phyloP scores from a whole-genome alignment of 1,284 basidiomycete genomes.

The Cutaneotrichosporon daszewskae region DNA sequence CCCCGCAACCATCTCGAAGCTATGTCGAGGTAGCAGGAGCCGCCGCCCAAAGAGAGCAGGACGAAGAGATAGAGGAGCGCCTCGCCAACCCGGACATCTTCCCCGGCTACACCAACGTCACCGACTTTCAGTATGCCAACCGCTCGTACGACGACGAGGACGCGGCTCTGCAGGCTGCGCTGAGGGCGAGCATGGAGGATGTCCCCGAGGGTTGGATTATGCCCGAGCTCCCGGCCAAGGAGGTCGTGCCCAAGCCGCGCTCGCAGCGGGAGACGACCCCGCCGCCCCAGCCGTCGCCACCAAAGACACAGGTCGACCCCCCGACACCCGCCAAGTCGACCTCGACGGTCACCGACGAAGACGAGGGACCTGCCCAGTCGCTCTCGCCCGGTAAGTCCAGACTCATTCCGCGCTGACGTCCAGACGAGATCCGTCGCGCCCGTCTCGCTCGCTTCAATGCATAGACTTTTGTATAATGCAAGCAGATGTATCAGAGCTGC shows the following conservation, averaged over 20 bases:
- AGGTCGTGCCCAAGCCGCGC: background rate
- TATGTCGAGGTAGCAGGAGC: background rate
- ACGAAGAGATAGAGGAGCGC: slow-evolving; percentile 14
- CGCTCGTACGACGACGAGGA: slow-evolving; percentile 75
- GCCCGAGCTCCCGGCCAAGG: slow-evolving; percentile 14
- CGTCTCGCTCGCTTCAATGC: slow-evolving; percentile 64
- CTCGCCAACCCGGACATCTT: slow-evolving; percentile 28
- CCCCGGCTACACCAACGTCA: too few relatives aligned
- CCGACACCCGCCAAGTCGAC: slow-evolving; percentile 14
- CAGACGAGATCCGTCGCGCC: slow-evolving; percentile 69
- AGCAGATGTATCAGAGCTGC: background rate
- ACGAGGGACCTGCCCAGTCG: slow-evolving; percentile 41
- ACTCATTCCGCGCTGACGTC: slow-evolving; percentile 50
- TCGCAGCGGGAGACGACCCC: background rate
- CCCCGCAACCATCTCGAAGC: slow-evolving; percentile 7
- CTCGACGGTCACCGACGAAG: slow-evolving; percentile 8
- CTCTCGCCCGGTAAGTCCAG: slow-evolving; percentile 38
- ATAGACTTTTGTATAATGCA: background rate
- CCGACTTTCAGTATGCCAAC: slow-evolving; percentile 35
- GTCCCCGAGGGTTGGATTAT: slow-evolving; percentile 49
- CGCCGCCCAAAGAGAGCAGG: slow-evolving; percentile 24
- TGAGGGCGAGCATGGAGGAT: slow-evolving; percentile 70
- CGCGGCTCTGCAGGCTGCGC: slow-evolving; percentile 72
- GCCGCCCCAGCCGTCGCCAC: background rate
- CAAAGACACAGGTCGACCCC: slow-evolving; percentile 26